These are phyloP conservation scores for Hypoxylon sp. DNA, from an alignment of 2,329 filamentous ascomycete species.

Conservation along the genomic window DNA sequence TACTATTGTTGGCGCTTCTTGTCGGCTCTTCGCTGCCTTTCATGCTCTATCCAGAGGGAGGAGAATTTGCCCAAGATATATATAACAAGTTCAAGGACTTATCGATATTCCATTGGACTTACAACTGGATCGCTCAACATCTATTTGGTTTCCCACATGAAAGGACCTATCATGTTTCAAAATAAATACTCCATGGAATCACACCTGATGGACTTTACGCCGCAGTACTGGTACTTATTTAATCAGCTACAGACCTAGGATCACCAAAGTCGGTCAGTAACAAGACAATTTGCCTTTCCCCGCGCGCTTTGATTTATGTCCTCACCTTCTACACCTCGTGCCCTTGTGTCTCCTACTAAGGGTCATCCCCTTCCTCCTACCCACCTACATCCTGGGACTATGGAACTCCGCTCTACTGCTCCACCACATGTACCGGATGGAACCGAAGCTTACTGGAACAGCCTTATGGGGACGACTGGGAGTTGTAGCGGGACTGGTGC, in stretches of 20 bases:
- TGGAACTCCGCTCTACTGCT: neutral
- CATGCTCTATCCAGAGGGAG: slow-evolving; percentile 2
- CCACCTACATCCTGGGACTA: neutral
- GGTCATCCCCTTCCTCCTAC: too few species aligned
- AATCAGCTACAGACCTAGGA: neutral
- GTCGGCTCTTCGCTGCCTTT: slow-evolving; percentile 3
- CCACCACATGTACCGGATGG: neutral
- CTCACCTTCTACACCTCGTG: neutral
- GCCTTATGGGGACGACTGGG: neutral
- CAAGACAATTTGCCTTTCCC: neutral
- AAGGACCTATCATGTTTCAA: neutral
- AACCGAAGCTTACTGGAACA: neutral
- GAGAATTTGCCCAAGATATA: too few species aligned
- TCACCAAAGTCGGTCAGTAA: slow-evolving; percentile 6
- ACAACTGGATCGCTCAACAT: neutral
- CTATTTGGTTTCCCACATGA: neutral
- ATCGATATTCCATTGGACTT: neutral
- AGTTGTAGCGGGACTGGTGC: neutral
- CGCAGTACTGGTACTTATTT: neutral
- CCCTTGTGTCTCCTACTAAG: neutral
- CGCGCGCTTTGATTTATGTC: slow-evolving; percentile 5
- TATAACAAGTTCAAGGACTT: slow-evolving; percentile 8
- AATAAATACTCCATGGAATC: neutral
- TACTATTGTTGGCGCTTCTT: neutral
- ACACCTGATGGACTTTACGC: neutral